A percentile compares a stretch with the other conserved stretches of the same genome.
phyloP scores from a whole-genome alignment of 305 asterid species.

The Andrographis paniculata region DNA sequence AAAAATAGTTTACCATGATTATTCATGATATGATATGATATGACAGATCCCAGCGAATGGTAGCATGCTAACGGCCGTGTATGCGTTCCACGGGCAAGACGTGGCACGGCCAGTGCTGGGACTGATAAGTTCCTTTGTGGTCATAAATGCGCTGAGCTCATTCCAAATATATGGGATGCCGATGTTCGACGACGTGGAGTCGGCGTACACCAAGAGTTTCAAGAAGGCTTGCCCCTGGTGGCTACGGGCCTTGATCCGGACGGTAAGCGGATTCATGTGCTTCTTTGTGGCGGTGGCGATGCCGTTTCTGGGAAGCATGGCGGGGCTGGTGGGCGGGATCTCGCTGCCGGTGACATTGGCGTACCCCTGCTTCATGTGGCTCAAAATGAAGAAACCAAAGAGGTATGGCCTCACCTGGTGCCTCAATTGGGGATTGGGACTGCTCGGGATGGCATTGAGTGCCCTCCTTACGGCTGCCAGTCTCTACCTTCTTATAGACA shows the following conservation, averaged over 20 bases:
- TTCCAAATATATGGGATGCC: slow-evolving; percentile 88
- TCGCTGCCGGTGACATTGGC: slow-evolving; percentile 67
- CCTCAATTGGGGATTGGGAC: slow-evolving; percentile 60
- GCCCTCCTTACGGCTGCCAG: slow-evolving; percentile 48
- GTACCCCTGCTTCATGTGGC: slow-evolving; percentile 91
- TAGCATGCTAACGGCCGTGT: slow-evolving; percentile 57
- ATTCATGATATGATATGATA: neutral
- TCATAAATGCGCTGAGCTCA: slow-evolving; percentile 55
- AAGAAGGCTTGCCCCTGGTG: slow-evolving; percentile 77
- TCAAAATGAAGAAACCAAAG: slow-evolving; percentile 61
- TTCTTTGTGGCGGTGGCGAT: slow-evolving; percentile 70
- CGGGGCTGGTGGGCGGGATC: slow-evolving; percentile 68
- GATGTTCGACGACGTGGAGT: slow-evolving; percentile 58
- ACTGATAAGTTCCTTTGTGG: slow-evolving; percentile 40
- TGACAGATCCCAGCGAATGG: slow-evolving; percentile 59
- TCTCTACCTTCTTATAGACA: slow-evolving; percentile 46
- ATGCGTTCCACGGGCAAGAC: slow-evolving; percentile 45
- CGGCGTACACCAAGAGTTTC: slow-evolving; percentile 38
- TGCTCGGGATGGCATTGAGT: slow-evolving; percentile 56
- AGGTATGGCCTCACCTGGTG: slow-evolving; percentile 49
- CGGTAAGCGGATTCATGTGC: slow-evolving; percentile 43
- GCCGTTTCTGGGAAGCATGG: slow-evolving; percentile 65
- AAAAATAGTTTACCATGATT: neutral
- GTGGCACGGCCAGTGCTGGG: slow-evolving; percentile 37
- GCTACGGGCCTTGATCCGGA: slow-evolving; percentile 50